Base-by-base conservation (phyloP, 345 rosid genomes). In the Citrus inodora region DNA sequence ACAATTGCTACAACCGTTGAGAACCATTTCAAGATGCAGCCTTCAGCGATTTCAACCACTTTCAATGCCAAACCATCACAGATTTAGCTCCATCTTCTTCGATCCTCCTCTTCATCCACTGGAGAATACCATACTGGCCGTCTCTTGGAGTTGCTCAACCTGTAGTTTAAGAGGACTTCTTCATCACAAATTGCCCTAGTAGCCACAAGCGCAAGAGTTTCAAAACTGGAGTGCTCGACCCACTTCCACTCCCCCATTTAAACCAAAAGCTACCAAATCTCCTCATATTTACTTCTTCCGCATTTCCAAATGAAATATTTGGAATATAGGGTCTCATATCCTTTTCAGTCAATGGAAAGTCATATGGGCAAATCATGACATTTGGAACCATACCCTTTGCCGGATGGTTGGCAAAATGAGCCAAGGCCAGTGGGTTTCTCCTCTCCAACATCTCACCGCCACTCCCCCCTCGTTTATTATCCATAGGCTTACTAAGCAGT, bases 341-440 rank as follows among this genome's bases (percentile, higher is more conserved):
- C 74, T 84, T 82, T 82, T 90, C 93, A 33, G 85, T 81, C 80
- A 92, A 83, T 8, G 93, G 99, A 79, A 93, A 95, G 81, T 93
- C 95, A 24, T 90, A 92, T 19, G 97, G 93, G 64, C 93, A 93
- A 60, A 93, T 73, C 93, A 92, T 95, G 46, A 90, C 99, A 79
- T 95, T 95, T 22, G 97, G 94, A 60, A 76, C 87, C 90, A 87
- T 83, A 19, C 82, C 96, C 82, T 89, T 85, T 3, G 88, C 88
- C 2, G 94, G 92, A 71, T 95, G 97, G 75, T 91, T 95, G 5
- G 88, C 87, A 69, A 89, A 92, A 84, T 95, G 99, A 80, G 96
- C 98, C 79, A 90, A 83, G 60, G 96, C 97, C 77, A 93, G 81
- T 13, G 99, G 98, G 76, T 93, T 95, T 82, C 98, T 90, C 79